phyloP scores from a whole-genome alignment of 768 basidiomycete species.

The Pseudohyphozyma bogoriensis region DNA sequence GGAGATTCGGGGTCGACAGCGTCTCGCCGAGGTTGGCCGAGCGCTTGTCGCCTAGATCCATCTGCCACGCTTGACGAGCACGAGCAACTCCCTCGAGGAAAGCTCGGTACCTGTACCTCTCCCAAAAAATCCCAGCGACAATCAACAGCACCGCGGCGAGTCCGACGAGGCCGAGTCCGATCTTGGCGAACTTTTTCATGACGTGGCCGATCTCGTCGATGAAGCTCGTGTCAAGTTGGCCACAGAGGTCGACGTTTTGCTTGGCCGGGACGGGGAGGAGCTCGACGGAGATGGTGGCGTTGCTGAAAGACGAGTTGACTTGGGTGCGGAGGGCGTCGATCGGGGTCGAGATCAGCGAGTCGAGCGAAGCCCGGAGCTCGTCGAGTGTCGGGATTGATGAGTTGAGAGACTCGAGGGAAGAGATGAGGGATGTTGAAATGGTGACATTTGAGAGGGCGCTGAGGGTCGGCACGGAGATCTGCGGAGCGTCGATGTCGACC shows the following conservation, averaged over 20 bases:
- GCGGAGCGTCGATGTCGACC: slow-evolving; percentile 46
- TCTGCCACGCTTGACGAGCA: slow-evolving; percentile 59
- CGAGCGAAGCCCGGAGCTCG: slow-evolving; percentile 63
- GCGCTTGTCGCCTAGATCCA: slow-evolving; percentile 52
- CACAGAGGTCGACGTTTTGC: slow-evolving; percentile 63
- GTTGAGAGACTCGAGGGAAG: slow-evolving; percentile 66
- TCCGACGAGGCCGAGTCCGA: slow-evolving; percentile 65
- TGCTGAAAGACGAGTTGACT: slow-evolving; percentile 73
- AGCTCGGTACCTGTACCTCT: slow-evolving; percentile 80
- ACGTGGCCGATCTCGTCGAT: slow-evolving; percentile 75
- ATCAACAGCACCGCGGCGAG: slow-evolving; percentile 62
- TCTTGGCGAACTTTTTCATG: slow-evolving; percentile 66
- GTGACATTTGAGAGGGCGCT: slow-evolving; percentile 63
- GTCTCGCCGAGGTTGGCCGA: slow-evolving; percentile 1
- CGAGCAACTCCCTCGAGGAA: slow-evolving; percentile 55
- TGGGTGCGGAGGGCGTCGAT: slow-evolving; percentile 80
- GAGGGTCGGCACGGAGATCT: slow-evolving; percentile 66
- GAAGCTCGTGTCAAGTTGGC: slow-evolving; percentile 63
- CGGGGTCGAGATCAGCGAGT: slow-evolving; percentile 49
- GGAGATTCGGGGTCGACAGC: slow-evolving; percentile 45
- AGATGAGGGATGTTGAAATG: slow-evolving; percentile 65
- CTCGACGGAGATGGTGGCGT: slow-evolving; percentile 61
- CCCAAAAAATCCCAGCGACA: slow-evolving; percentile 60
- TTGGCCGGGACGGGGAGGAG: slow-evolving; percentile 65
- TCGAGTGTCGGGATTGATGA: slow-evolving; percentile 65